Base-by-base conservation (phyloP, 305 asterid genomes). In the Caryopteris hybrid region DNA sequence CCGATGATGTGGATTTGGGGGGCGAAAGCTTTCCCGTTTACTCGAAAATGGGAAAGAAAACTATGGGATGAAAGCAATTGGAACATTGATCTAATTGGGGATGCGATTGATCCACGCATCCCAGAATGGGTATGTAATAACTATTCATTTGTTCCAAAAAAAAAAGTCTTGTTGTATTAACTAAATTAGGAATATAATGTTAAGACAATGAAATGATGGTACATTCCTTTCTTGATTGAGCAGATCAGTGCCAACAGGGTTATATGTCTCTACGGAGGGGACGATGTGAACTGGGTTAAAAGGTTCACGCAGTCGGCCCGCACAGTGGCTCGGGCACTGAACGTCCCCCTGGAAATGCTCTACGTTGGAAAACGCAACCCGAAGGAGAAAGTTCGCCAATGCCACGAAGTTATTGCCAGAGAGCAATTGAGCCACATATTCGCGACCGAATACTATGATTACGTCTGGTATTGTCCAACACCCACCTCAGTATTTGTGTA, bases 1-100 rank as follows among this genome's bases (percentile, higher is more conserved):
- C 95, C 90, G 6, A 85, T 91, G 91, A 81, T 91, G 81, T 88
- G 96, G 95, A 91, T 91, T 52, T 91, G 96, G 92, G 96, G 95
- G 33, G 61, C 63, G 11, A 70, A 51, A 9, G 96, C 95, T 11
- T 91, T 85, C 68, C 96, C 96, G 3, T 91, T 91, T 81, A 86
- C 92, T 34, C 74, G 56, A 14, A 25, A 75, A 1, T 73, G 85
- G 67, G 97, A 91, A 71, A 63, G 51, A 56, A 87, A 78, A 6
- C 74, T 91, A 0, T 91, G 97, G 97, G 75, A 71, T 5, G 91
- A 78, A n/a, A 78, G 71, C 21, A 45, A 77, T 0, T 91, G 96
- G 96, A 85, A 76, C 73, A 75, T 91, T 6, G 84, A 81, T 0
- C 62, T 86, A 2, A 51, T 91, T n/a, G 89, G 86, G 0, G 96